Base-by-base conservation (phyloP, 139 green algal genomes). In the Trebouxia sp. region DNA sequence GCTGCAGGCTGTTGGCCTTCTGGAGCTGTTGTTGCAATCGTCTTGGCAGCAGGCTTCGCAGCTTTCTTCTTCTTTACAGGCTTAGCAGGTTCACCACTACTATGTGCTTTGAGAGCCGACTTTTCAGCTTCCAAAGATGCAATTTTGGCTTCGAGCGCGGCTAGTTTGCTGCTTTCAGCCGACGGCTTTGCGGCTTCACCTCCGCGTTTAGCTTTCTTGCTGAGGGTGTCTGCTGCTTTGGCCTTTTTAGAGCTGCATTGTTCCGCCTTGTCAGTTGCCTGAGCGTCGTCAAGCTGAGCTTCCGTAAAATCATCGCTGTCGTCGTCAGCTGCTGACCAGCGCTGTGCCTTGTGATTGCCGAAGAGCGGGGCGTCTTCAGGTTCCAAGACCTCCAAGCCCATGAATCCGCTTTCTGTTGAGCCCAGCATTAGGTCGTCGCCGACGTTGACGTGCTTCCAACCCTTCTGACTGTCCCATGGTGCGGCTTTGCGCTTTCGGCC, bases 381-480 rank as follows among this genome's bases (percentile, higher is more conserved):
- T 5, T 94, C 83, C 32, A 96, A 56, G 30, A 93, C 87, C 81
- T 97, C 93, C 32, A 97, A 80, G 0, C 90, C 91, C 35, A 87
- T 87, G 80, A 97, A 97, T n/a, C 93, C 92, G 37, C 87, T 88
- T 79, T 97, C 92, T 35, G 92, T 89, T 15, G 86, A 81, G 5
- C 93, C 92, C 67, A 95, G 43, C 42, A 96, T 75, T 26, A 94
- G 74, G 72, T 89, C 87, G 69, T 92, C 88, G 32, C 76, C 85
- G 4, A 91, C 86, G 5, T 92, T 82, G 15, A 96, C 85, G 9
- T 80, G 20, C 43, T 86, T 78, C 92, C 92, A 95, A 6, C 50
- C 70, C 6, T 75, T 67, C 43, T n/a, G 28, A 66, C 41, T 65
- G 32, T 79, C 42, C 69, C 20, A 77, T 11, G 69, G 43, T 37